A percentile compares a stretch with the other conserved stretches of the same genome.
These are phyloP conservation scores for Ceratocystis huliohia DNA, from an alignment of 2,329 filamentous ascomycete genomes.

Conservation along the genomic window DNA sequence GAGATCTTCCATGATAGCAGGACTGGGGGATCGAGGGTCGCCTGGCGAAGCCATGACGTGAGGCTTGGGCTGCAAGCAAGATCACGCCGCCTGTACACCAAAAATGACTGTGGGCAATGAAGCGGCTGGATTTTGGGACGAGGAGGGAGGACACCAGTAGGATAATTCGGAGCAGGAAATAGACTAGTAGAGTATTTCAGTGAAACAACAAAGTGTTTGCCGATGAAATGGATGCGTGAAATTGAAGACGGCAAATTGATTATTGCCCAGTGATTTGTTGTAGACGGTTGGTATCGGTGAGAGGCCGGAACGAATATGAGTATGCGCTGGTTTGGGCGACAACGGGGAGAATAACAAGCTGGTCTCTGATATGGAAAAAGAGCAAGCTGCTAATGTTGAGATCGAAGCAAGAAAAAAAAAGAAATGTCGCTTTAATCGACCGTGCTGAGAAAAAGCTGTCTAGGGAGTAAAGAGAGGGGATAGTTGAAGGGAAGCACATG, in stretches of 20 bases:
- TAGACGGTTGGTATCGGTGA: not conserved
- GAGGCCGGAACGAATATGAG: not conserved
- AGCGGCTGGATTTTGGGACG: not conserved
- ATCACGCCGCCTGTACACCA: constrained; percentile 11
- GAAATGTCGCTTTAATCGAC: not conserved
- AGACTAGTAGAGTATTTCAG: not conserved
- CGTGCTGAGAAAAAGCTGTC: constrained; percentile 6
- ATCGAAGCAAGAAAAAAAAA: not conserved
- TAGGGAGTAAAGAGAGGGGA: constrained; percentile 9
- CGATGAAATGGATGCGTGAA: not conserved
- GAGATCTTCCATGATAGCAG: constrained; percentile 19
- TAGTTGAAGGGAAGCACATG: not conserved
- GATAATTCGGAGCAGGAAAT: not conserved
- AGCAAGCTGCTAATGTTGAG: not conserved
- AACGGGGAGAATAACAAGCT: not conserved
- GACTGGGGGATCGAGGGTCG: constrained; percentile 17
- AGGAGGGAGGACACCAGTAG: not conserved
- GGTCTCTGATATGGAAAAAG: not conserved
- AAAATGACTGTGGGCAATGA: constrained; percentile 13
- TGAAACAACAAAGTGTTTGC: not conserved
- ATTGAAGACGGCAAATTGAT: not conserved
- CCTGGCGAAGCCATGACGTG: constrained; percentile 20
- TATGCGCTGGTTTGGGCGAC: not conserved
- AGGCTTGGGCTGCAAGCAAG: not conserved
- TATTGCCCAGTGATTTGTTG: not conserved